Base-by-base conservation (phyloP, 2,329 filamentous ascomycete species). In the Diaporthe sp. region DNA sequence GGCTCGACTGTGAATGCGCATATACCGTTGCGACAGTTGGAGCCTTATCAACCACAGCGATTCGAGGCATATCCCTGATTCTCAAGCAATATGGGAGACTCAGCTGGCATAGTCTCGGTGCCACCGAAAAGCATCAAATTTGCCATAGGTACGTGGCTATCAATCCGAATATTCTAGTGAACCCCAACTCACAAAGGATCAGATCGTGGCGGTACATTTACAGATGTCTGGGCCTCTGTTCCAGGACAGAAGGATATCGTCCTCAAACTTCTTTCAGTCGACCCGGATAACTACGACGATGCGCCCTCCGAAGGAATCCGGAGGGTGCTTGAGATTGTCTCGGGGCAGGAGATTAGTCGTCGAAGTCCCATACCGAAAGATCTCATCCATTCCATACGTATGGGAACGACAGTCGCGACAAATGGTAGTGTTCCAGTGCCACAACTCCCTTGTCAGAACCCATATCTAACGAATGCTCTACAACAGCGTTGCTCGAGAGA, bases 361-460 rank as follows among this genome's bases (percentile, higher is more conserved):
- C 57, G 34, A 61, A 39, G 57, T 22, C 67, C 80, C 53, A 82
- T 84, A 42, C 81, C 83, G 82, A 76, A 67, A 73, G 60, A 28
- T 8, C 17, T 39, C 12, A 42, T 39, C 19, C n/a, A 55, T 80
- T 92, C 90, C 73, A 94, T 94, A 80, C 89, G 93, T 12, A 94
- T 95, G 89, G 93, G 93, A 19, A 95, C 93, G 1, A 95, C 93
- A 0, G 92, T 95, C 9, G 93, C 93, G 1, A 95, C 93, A 0
- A 95, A 95, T 83, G 93, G 57, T 61, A 61, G 6, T 25, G 57
- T 61, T 10, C 19, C 34, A 5, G 34, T 39, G 34, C 22, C 13
- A 22, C 39, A 61, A 37, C 8, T n/a, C 28, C 55, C 17, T 58
- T 39, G 19, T 15, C 42, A 42, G 15, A 12, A 17, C 57, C 17